A percentile compares a stretch with the other conserved stretches of the same genome.
phyloP scores from a whole-genome alignment of 2,329 filamentous ascomycete species.

The Aspergillus carbonarius region DNA sequence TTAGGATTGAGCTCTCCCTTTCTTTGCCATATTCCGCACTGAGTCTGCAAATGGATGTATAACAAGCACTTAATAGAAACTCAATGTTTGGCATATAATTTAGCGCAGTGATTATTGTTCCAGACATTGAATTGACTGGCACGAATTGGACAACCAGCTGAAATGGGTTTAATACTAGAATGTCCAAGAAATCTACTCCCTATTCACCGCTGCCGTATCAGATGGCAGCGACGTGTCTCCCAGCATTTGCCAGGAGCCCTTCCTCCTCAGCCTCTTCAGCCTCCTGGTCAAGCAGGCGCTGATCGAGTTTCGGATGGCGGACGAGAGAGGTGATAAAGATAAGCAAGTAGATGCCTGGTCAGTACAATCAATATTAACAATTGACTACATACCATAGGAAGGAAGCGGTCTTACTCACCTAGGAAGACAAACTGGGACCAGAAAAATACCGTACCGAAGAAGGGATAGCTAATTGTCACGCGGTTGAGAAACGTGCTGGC shows the following conservation, averaged over 20 bases:
- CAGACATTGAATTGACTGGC: too few species aligned
- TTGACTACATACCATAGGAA: background rate
- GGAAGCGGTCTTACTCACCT: slow-evolving; percentile 39
- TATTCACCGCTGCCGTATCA: slow-evolving; percentile 81
- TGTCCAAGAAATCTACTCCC: background rate
- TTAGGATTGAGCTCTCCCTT: background rate
- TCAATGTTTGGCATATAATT: background rate
- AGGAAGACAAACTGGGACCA: slow-evolving; percentile 96
- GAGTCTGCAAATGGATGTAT: background rate
- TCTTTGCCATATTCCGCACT: background rate
- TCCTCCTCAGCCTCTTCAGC: slow-evolving; percentile 92
- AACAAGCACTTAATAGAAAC: background rate
- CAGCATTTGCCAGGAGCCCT: slow-evolving; percentile 79
- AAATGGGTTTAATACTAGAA: background rate
- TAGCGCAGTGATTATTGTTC: too few species aligned
- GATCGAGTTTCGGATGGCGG: slow-evolving; percentile 73
- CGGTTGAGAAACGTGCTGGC: slow-evolving; percentile 92
- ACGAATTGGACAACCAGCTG: too few species aligned
- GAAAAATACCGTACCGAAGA: slow-evolving; percentile 89
- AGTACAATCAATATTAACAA: background rate
- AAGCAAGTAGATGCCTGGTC: slow-evolving; percentile 67
- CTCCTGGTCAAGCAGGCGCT: slow-evolving; percentile 80
- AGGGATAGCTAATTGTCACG: slow-evolving; percentile 88
- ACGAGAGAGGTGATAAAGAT: slow-evolving; percentile 78
- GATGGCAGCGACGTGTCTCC: slow-evolving; percentile 76